phyloP scores from a whole-genome alignment of 148 eudicot genomes.

The Silene latifolia region DNA sequence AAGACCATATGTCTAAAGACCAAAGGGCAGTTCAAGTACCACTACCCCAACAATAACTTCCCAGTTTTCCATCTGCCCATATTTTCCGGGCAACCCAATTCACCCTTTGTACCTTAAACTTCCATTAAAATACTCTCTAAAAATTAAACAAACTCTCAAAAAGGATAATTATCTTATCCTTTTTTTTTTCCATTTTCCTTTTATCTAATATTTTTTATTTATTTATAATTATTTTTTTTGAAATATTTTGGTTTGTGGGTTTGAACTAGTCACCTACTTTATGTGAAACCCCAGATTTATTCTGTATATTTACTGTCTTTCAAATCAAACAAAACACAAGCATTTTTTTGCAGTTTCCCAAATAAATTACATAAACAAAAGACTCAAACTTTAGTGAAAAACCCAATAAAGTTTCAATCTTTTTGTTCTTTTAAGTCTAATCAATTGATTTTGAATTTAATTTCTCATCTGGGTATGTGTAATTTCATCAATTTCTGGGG shows the following conservation, averaged over 20 bases:
- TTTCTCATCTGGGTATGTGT: conserved; percentile 34
- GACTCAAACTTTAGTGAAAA: conserved; percentile 9
- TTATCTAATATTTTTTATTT: not conserved
- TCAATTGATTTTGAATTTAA: conserved; percentile 44
- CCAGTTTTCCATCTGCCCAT: conserved; percentile 36
- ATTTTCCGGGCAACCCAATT: conserved; percentile 39
- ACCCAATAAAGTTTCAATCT: conserved; percentile 9
- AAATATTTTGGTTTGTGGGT: conserved; percentile 27
- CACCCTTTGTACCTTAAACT: conserved; percentile 50
- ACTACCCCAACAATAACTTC: not conserved
- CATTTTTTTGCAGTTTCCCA: conserved; percentile 1
- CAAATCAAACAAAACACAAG: not conserved
- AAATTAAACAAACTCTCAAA: not conserved
- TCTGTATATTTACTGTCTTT: not conserved
- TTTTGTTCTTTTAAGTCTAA: conserved; percentile 22
- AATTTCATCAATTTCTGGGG: conserved; percentile 25
- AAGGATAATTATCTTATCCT: conserved; percentile 27
- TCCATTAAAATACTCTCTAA: conserved; percentile 29
- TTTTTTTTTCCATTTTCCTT: conserved; percentile 4
- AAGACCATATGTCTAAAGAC: conserved; percentile 13
- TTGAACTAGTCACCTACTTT: conserved; percentile 51
- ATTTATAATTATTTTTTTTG: not conserved
- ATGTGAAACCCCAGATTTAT: conserved; percentile 10
- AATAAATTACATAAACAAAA: conserved; percentile 14
- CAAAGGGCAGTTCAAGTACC: conserved; percentile 31